Evolutionary conservation across 2,329 filamentous ascomycete genomes (phyloP).

Genomic region (Colletotrichum australisinense): DNA sequence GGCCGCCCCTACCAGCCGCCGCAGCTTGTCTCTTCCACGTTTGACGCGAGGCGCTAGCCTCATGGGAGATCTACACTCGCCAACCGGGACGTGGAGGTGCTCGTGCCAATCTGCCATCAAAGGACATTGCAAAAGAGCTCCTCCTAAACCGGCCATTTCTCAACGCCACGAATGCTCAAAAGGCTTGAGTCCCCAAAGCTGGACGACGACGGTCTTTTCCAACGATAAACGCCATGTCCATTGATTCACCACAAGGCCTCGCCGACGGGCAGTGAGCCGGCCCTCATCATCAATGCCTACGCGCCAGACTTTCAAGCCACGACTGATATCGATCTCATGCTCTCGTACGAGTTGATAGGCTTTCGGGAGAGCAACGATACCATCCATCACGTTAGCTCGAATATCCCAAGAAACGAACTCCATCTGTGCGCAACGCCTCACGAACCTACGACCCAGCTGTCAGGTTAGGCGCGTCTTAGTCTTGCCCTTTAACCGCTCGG

Average conservation of each 20-base stretch:
- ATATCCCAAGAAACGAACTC: slow-evolving; percentile 1
- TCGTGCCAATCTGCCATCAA: not conserved
- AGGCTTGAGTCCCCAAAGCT: not conserved
- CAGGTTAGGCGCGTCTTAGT: not conserved
- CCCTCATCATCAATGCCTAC: not conserved
- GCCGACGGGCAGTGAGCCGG: not conserved
- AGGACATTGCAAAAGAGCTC: not conserved
- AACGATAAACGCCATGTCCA: not conserved
- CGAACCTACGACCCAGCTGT: slow-evolving; percentile 11
- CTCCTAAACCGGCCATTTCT: not conserved
- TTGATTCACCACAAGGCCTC: not conserved
- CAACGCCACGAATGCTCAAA: slow-evolving; percentile 5
- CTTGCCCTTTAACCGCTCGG: slow-evolving; percentile 4
- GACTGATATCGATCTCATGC: not conserved
- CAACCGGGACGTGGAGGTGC: not conserved
- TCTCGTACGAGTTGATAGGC: slow-evolving; percentile 21
- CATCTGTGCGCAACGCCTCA: slow-evolving; percentile 31
- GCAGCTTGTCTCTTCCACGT: slow-evolving; percentile 5
- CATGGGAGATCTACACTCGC: not conserved
- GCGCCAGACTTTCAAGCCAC: not conserved
- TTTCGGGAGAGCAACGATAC: not conserved
- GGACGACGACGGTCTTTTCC: not conserved
- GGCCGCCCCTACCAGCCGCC: not conserved
- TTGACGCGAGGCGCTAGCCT: slow-evolving; percentile 2
- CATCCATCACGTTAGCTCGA: not conserved